Evolutionary conservation across 805 yeast genomes (phyloP).

Genomic region (Ogataea ganodermae): DNA sequence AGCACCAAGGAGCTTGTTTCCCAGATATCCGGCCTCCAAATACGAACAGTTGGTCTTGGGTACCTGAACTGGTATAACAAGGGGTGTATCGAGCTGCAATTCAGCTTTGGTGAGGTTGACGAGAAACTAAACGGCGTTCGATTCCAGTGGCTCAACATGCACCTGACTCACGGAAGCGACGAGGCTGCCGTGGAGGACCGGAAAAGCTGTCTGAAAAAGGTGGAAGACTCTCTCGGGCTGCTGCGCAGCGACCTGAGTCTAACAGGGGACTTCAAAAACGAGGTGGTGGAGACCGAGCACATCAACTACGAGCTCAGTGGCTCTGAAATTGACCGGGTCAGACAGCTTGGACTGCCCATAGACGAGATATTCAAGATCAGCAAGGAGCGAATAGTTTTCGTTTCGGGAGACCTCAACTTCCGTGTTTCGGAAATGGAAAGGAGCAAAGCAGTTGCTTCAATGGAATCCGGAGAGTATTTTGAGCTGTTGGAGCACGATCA

Average conservation of each 20-base stretch:
- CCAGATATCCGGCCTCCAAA: slow-evolving; percentile 42
- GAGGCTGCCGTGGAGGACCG: slow-evolving; percentile 17
- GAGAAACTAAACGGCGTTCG: slow-evolving; percentile 35
- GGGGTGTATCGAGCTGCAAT: slow-evolving; percentile 53
- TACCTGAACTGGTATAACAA: slow-evolving; percentile 63
- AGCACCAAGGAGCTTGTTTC: slow-evolving; percentile 34
- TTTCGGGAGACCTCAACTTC: slow-evolving; percentile 59
- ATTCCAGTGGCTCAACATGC: slow-evolving; percentile 49
- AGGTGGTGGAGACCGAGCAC: neutral
- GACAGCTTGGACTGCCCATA: slow-evolving; percentile 3
- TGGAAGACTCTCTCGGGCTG: slow-evolving; percentile 17
- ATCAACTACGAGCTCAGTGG: slow-evolving; percentile 15
- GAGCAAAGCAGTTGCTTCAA: slow-evolving; percentile 11
- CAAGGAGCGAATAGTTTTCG: slow-evolving; percentile 34
- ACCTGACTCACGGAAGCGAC: slow-evolving; percentile 52
- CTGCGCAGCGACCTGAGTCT: slow-evolving; percentile 21
- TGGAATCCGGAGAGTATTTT: slow-evolving; percentile 33
- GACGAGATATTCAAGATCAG: slow-evolving; percentile 17
- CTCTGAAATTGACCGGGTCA: slow-evolving; percentile 18
- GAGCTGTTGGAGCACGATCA: slow-evolving; percentile 47
- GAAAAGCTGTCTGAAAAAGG: slow-evolving; percentile 18
- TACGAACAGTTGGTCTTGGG: slow-evolving; percentile 56
- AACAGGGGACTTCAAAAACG: slow-evolving; percentile 1
- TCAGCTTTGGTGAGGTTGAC: slow-evolving; percentile 43
- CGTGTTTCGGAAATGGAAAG: slow-evolving; percentile 36